Evolutionary conservation across 1,284 basidiomycete genomes (phyloP), one percentile per base, ranked within the genome.

Genomic region (Apiotrichum montevideense): DNA sequence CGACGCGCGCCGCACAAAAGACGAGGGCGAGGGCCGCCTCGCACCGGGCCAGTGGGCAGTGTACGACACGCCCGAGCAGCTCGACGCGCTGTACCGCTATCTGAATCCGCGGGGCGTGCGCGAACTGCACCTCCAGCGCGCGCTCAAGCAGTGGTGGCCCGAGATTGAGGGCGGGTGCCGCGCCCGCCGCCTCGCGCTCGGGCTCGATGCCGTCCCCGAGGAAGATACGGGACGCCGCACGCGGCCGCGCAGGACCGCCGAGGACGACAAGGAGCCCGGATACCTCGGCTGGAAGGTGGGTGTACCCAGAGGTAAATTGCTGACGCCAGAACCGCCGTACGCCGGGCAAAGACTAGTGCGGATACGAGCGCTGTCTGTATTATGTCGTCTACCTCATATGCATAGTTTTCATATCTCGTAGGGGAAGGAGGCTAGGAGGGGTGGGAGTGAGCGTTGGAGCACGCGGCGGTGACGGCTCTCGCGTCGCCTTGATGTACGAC

Each of bases 71-170:
- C 75, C 87, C 5, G 90, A 96, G 67, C 86, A 92, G 88, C 75
- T 96, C 56, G 86, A 90, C 46, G 84, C 86, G 61, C 88, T 92
- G 65, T 76, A 90, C 48, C 82, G 84, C 3, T 98, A 94, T 94
- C 80, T 98, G 21, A 94, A 97, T 69, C 81, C 85, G 29, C 92
- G 92, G 75, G 96, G 95, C 6, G 82, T 86, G 51, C 85, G 94
- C 49, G 95, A 98, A 74, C 78, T 87, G 44, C 85, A 87, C 37
- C 81, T 98, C 53, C 88, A 90, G 76, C 86, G 86, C 56, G 77
- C 83, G 2, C 77, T 98, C 62, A 83, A 81, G 33, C 89, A 87
- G 72, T 96, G 93, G 90, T 86, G 86, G 82, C 79, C 81, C 43
- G 90, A 94, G 70, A 85, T 98, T 59, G 83, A 85, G 37, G 85